Conservation (phyloP, 192 early-diverging fungal genomes). For the Coemansia umbellata region DNA sequence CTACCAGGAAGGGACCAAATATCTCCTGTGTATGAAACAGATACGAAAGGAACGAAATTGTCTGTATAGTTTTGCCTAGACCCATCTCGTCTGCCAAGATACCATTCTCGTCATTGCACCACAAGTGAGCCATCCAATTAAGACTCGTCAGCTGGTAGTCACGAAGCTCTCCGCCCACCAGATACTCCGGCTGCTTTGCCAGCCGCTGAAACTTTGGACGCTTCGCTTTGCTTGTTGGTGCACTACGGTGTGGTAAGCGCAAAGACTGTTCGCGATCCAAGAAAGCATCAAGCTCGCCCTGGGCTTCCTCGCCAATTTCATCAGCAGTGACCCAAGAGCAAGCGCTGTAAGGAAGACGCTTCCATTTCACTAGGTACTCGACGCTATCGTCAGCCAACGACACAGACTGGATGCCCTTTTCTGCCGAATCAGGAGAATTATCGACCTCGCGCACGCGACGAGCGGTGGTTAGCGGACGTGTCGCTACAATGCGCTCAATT, state of each 20-base stretch:
- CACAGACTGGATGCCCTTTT: background rate
- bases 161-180: slow-evolving; percentile 81
- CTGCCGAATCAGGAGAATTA: slow-evolving; percentile 1
- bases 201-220: slow-evolving; percentile 78
- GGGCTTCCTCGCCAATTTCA: slow-evolving; percentile 68
- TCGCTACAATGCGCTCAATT: slow-evolving; percentile 86
- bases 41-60: slow-evolving; percentile 87
- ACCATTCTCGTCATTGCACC: slow-evolving; percentile 94
- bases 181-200: slow-evolving; percentile 74
- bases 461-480: slow-evolving; percentile 42
- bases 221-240: slow-evolving; percentile 47
- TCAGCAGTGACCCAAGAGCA: slow-evolving; percentile 83
- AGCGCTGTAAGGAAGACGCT: slow-evolving; percentile 78
- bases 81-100: slow-evolving; percentile 97
- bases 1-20: slow-evolving; percentile 93
- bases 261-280: slow-evolving; percentile 72
- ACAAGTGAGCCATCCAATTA: slow-evolving; percentile 96
- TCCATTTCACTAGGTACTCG: slow-evolving; percentile 95
- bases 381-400: slow-evolving; percentile 45
- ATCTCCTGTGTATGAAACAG: slow-evolving; percentile 79
- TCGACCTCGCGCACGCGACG: slow-evolving; percentile 23
- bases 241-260: slow-evolving; percentile 68
- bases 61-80: slow-evolving; percentile 96
- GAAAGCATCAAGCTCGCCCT: slow-evolving; percentile 83
- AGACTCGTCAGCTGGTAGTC: slow-evolving; percentile 94